Conservation (phyloP, 805 yeast genomes). For the Kodamaea jinghongensis region DNA sequence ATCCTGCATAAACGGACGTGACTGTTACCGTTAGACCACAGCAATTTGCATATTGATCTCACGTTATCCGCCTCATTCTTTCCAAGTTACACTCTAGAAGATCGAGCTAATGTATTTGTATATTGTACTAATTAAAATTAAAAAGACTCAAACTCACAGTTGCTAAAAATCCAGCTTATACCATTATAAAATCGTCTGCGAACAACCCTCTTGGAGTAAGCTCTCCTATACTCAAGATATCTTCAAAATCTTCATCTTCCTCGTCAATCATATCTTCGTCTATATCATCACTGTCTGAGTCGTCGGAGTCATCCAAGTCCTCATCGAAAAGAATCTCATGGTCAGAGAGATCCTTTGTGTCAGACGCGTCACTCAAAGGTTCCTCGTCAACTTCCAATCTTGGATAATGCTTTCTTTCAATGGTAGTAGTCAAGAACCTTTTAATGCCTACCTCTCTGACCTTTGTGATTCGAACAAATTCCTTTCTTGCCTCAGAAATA, state of each 20-base stretch:
- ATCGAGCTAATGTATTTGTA: too few species aligned
- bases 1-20: too few species aligned
- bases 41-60: too few species aligned
- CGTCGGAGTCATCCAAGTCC: conserved; percentile 1
- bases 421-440: conserved; percentile 10
- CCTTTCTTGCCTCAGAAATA: conserved; percentile 20
- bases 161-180: too few species aligned
- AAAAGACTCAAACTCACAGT: too few species aligned
- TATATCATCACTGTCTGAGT: neutral
- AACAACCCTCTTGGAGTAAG: neutral
- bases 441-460: conserved; percentile 25
- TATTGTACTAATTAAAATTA: too few species aligned
- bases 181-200: too few species aligned
- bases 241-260: conserved; percentile 5
- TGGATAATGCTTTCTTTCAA: conserved; percentile 12
- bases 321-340: neutral
- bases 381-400: neutral
- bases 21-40: too few species aligned
- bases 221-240: conserved; percentile 5
- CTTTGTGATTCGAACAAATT: conserved; percentile 20
- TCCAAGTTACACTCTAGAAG: too few species aligned
- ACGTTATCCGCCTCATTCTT: too few species aligned
- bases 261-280: conserved; percentile 8
- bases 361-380: neutral
- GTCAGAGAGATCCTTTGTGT: neutral